These are phyloP conservation scores for Ploettnerulaceae sp. DNA, from an alignment of 2,329 filamentous ascomycete species.

Conservation along the genomic window DNA sequence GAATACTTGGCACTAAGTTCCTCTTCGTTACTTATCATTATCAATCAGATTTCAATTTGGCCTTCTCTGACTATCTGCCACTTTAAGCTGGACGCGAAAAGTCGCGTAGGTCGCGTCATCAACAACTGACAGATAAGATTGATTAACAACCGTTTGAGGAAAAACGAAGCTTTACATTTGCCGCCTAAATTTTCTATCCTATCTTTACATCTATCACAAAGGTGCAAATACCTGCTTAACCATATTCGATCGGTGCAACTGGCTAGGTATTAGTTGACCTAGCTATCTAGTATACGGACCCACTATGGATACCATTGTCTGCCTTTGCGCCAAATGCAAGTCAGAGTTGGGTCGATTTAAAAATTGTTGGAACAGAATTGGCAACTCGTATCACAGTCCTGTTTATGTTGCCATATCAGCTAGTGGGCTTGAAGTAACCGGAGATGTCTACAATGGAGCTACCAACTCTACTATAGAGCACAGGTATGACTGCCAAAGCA, in stretches of 20 bases:
- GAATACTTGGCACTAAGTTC: too few species aligned
- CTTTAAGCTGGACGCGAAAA: not conserved
- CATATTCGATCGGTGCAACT: too few species aligned
- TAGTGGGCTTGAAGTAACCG: constrained; percentile 25
- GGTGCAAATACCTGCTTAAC: too few species aligned
- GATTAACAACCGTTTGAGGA: not conserved
- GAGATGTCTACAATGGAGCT: constrained; percentile 23
- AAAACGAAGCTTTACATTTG: too few species aligned
- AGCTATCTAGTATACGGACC: too few species aligned
- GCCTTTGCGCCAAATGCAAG: constrained; percentile 29
- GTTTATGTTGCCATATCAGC: constrained; percentile 20
- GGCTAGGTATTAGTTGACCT: too few species aligned
- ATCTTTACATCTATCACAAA: too few species aligned
- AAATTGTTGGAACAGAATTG: constrained; percentile 33
- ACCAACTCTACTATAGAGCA: constrained; percentile 25
- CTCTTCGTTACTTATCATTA: not conserved
- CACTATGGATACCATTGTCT: constrained; percentile 26
- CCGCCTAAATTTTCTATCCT: too few species aligned
- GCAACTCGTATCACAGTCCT: constrained; percentile 32
- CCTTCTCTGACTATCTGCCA: not conserved
- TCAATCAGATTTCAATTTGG: not conserved
- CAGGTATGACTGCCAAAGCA: constrained; percentile 20
- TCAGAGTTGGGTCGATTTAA: constrained; percentile 27
- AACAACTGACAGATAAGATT: not conserved
- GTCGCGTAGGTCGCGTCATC: not conserved